These are phyloP conservation scores for Barnettozyma hawaiiensis DNA, from an alignment of 1,139 yeast genomes.

Conservation along the genomic window DNA sequence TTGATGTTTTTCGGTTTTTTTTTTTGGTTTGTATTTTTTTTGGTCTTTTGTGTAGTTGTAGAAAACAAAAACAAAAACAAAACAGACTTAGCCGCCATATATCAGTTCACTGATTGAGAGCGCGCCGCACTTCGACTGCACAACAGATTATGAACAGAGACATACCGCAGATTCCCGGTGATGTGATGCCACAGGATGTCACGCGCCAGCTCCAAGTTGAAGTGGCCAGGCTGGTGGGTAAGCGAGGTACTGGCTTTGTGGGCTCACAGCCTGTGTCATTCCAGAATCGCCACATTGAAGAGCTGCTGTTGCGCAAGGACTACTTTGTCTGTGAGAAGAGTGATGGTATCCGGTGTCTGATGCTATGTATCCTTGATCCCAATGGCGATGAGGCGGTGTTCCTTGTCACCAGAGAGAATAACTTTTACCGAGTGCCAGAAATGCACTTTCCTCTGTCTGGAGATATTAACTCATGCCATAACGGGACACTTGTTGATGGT, in stretches of 20 bases:
- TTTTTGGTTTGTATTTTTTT: background rate
- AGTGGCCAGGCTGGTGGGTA: slow-evolving; percentile 62
- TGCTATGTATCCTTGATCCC: slow-evolving; percentile 64
- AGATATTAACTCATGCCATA: slow-evolving; percentile 58
- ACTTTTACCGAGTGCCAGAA: slow-evolving; percentile 72
- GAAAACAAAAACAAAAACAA: too few relatives aligned
- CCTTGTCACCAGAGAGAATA: slow-evolving; percentile 81
- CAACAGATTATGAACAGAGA: slow-evolving; percentile 2
- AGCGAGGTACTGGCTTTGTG: slow-evolving; percentile 52
- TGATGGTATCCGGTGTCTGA: slow-evolving; percentile 83
- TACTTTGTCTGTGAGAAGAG: slow-evolving; percentile 94
- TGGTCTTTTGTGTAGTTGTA: background rate
- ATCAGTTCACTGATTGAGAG: too few relatives aligned
- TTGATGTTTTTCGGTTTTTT: background rate
- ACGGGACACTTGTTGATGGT: slow-evolving; percentile 88
- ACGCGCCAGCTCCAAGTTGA: slow-evolving; percentile 61
- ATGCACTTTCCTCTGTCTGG: slow-evolving; percentile 76
- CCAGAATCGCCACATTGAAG: slow-evolving; percentile 63
- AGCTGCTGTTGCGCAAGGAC: slow-evolving; percentile 54
- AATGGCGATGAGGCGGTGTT: slow-evolving; percentile 73
- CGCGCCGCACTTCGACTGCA: too few relatives aligned
- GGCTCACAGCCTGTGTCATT: slow-evolving; percentile 97
- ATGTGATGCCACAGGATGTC: slow-evolving; percentile 63
- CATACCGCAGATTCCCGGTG: slow-evolving; percentile 50
- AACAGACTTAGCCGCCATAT: too few relatives aligned